Evolutionary conservation across 2,329 filamentous ascomycete genomes (phyloP).

Genomic region (Talaromyces sp.): DNA sequence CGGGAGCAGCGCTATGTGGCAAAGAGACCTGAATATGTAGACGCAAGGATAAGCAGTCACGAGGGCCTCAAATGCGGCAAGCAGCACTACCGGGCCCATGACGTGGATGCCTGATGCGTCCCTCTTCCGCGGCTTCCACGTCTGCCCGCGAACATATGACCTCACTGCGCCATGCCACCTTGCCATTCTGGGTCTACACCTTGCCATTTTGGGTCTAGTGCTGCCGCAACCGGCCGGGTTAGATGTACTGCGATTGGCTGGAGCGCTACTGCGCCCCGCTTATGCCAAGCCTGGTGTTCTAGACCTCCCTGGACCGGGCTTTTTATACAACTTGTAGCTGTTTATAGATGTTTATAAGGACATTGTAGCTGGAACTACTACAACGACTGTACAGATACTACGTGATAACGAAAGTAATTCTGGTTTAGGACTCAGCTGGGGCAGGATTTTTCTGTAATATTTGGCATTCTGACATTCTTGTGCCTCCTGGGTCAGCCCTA

Average conservation of each 20-base stretch:
- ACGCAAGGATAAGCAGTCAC: background rate
- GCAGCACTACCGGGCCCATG: background rate
- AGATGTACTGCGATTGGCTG: background rate
- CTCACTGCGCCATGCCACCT: constrained; percentile 1
- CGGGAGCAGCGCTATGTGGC: background rate
- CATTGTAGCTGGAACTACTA: background rate
- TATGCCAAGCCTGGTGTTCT: constrained; percentile 8
- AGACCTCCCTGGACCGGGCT: constrained; percentile 5
- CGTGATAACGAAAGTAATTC: background rate
- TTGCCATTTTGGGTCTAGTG: background rate
- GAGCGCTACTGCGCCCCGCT: background rate
- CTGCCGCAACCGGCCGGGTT: constrained; percentile 4
- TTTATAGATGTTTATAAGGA: too few species aligned
- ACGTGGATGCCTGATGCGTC: constrained; percentile 32
- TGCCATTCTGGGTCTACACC: background rate
- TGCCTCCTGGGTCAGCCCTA: background rate
- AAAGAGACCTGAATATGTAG: background rate
- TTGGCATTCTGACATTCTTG: background rate
- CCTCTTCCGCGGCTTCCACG: constrained; percentile 41
- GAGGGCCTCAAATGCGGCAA: background rate
- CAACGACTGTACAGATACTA: background rate
- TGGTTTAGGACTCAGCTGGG: too few species aligned
- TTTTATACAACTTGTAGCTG: background rate
- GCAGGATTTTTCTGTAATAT: too few species aligned
- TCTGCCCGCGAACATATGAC: background rate